A percentile compares a stretch with the other conserved stretches of the same genome.
phyloP scores from a whole-genome alignment of 352 stramenopile species.

The Peronosclerospora sorghi region DNA sequence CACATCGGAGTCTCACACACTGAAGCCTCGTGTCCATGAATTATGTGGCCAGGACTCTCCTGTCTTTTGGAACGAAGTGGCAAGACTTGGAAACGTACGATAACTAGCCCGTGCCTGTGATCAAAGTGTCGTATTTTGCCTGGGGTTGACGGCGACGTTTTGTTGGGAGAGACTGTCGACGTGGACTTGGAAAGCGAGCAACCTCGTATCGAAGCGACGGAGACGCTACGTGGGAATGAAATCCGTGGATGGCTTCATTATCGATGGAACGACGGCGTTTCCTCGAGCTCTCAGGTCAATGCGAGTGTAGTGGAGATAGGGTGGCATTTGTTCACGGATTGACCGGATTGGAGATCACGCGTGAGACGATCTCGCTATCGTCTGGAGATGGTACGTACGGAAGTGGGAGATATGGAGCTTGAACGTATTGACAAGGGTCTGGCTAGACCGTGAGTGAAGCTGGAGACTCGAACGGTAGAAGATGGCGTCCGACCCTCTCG shows the following conservation, averaged over 20 bases:
- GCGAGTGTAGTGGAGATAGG: constrained; percentile 8
- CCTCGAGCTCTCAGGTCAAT: constrained; percentile 14
- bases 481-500: constrained; percentile 28
- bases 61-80: too few relatives aligned
- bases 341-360: not conserved
- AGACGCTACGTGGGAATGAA: constrained; percentile 23
- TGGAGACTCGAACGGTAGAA: constrained; percentile 23
- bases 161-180: constrained; percentile 12
- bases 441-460: constrained; percentile 11
- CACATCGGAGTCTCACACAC: too few relatives aligned
- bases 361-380: constrained; percentile 14
- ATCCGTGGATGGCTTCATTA: constrained; percentile 20
- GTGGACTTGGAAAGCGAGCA: constrained; percentile 16
- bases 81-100: too few relatives aligned
- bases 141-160: constrained; percentile 16
- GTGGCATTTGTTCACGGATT: constrained; percentile 5
- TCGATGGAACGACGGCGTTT: constrained; percentile 1
- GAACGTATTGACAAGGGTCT: constrained; percentile 10
- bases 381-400: constrained; percentile 21
- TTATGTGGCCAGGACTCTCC: too few relatives aligned
- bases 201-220: constrained; percentile 5
- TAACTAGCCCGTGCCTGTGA: too few relatives aligned
- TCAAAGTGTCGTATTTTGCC: too few relatives aligned
- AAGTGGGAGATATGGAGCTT: constrained; percentile 21
- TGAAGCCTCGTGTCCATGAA: too few relatives aligned